Conservation (phyloP, 2,329 filamentous ascomycete genomes). For the Aspergillus floridensis region DNA sequence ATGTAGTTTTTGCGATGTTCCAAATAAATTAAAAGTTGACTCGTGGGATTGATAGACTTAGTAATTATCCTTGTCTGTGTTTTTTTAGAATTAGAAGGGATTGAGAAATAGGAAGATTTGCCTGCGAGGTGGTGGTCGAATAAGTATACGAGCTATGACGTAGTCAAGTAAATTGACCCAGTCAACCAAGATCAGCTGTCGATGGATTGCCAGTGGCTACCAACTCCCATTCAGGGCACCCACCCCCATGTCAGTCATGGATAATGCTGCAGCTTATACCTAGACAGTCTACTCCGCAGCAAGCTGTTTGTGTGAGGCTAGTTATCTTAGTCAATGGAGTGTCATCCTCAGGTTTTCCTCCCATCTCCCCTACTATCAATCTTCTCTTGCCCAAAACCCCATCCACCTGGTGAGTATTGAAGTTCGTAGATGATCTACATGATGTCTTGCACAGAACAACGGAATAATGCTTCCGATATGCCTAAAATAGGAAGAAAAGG, state of each 20-base stretch:
- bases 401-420: no score
- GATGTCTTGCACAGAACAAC: background rate
- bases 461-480: background rate
- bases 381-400: no score
- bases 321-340: no score
- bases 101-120: background rate
- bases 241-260: background rate
- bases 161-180: conserved; percentile 1
- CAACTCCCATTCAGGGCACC: background rate
- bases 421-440: no score
- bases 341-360: background rate
- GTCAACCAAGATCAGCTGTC: background rate
- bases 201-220: background rate
- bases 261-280: background rate
- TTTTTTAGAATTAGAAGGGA: background rate
- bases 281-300: background rate
- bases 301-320: background rate
- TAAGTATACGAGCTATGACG: conserved; percentile 12
- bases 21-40: background rate
- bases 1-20: background rate
- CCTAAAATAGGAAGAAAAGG: background rate
- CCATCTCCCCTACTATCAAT: no score
- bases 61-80: background rate
- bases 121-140: background rate
- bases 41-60: no score